These are phyloP conservation scores for Thermothielavioides terrestris DNA, from an alignment of 495 filamentous ascomycete species.

Conservation along the genomic window DNA sequence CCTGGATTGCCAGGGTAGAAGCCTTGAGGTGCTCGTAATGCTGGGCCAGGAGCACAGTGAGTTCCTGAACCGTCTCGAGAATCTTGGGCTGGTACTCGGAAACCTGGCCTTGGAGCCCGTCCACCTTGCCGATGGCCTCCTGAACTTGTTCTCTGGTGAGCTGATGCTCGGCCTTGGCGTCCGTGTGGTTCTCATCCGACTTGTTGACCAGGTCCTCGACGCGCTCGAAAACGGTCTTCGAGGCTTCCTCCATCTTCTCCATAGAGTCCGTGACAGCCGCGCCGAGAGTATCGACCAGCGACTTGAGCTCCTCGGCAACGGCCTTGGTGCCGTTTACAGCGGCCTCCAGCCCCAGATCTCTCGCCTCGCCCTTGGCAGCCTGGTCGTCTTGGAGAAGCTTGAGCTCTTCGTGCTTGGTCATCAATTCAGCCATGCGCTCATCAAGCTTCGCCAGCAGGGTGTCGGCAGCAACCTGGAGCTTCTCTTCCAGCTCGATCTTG, in stretches of 20 bases:
- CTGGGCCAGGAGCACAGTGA: slow-evolving; percentile 69
- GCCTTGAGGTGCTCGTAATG: slow-evolving; percentile 67
- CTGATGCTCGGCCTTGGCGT: slow-evolving; percentile 65
- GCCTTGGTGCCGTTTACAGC: slow-evolving; percentile 62
- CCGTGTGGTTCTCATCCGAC: slow-evolving; percentile 64
- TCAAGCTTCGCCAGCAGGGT: slow-evolving; percentile 69
- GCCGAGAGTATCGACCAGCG: slow-evolving; percentile 76
- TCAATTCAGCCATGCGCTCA: slow-evolving; percentile 65
- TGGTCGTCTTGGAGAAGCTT: slow-evolving; percentile 61
- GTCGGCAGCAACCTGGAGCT: slow-evolving; percentile 59
- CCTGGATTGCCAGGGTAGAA: slow-evolving; percentile 38
- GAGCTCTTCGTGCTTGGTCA: slow-evolving; percentile 75
- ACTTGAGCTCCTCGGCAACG: slow-evolving; percentile 74
- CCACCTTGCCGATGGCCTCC: slow-evolving; percentile 59
- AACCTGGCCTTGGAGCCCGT: slow-evolving; percentile 64
- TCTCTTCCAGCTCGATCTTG: slow-evolving; percentile 69
- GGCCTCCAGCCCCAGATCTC: slow-evolving; percentile 57
- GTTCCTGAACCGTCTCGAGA: slow-evolving; percentile 68
- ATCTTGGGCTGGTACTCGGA: slow-evolving; percentile 79
- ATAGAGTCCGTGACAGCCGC: slow-evolving; percentile 72
- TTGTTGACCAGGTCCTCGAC: slow-evolving; percentile 70
- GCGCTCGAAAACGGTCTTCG: slow-evolving; percentile 69
- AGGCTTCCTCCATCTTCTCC: slow-evolving; percentile 75
- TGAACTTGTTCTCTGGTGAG: slow-evolving; percentile 68
- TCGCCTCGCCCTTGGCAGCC: slow-evolving; percentile 56